Evolutionary conservation across 495 filamentous ascomycete genomes (phyloP).

Genomic region (Hyaloscypha hepaticicola): DNA sequence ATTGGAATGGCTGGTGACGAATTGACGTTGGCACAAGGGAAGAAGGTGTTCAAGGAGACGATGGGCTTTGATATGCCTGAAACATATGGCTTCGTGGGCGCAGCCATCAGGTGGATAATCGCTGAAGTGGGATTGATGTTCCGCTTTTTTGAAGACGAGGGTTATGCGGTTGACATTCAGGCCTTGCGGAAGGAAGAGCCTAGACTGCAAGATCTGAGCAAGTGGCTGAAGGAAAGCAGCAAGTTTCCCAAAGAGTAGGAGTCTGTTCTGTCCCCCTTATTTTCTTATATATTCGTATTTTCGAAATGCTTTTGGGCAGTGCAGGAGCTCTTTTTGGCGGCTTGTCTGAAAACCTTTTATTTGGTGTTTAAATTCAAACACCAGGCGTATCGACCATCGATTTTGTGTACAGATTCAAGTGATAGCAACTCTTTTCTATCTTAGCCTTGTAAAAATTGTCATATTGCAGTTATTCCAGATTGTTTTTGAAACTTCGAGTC

Average conservation of each 20-base stretch:
- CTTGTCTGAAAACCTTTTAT: too few relatives aligned
- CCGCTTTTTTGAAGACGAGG: constrained; percentile 44
- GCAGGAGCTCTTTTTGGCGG: too few relatives aligned
- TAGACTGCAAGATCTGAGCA: constrained; percentile 42
- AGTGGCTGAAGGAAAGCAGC: constrained; percentile 42
- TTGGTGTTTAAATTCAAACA: too few relatives aligned
- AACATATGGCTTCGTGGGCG: constrained; percentile 42
- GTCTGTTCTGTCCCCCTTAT: not conserved
- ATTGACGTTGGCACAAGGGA: constrained; percentile 40
- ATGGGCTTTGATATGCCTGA: constrained; percentile 41
- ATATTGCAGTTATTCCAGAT: too few relatives aligned
- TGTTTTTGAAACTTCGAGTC: too few relatives aligned
- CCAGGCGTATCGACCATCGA: too few relatives aligned
- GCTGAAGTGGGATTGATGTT: constrained; percentile 45
- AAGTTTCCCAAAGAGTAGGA: constrained; percentile 26
- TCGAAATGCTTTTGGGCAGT: not conserved
- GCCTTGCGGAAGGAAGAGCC: constrained; percentile 43
- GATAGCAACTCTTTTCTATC: too few relatives aligned
- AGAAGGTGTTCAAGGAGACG: constrained; percentile 38
- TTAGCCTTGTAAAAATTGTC: too few relatives aligned
- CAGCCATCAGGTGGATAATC: constrained; percentile 36
- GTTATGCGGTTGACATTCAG: constrained; percentile 44
- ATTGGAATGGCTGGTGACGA: constrained; percentile 48
- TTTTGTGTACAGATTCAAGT: too few relatives aligned
- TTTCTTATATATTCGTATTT: not conserved